Percentiles rank a stretch among this genome's conserved stretches.
Conservation (phyloP, 495 filamentous ascomycete genomes). For the Opeltia flavorubescens region DNA sequence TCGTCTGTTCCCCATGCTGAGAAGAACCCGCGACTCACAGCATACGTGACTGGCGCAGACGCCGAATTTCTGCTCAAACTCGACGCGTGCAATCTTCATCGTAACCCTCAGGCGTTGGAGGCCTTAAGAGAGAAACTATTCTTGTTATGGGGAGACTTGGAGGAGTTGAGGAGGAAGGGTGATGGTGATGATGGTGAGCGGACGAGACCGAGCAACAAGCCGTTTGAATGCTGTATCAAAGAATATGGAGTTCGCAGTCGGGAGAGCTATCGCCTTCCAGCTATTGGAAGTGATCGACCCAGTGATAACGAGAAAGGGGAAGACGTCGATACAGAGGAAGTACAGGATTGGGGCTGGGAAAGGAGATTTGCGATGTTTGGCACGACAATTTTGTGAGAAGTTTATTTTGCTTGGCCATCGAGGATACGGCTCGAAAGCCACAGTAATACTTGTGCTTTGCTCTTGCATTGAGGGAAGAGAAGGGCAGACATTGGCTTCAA, state of each 20-base stretch:
- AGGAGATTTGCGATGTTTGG: conserved; percentile 35
- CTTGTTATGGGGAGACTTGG: conserved; percentile 74
- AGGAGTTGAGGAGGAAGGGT: conserved; percentile 34
- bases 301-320: conserved; percentile 12
- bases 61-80: conserved; percentile 52
- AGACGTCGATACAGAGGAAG: conserved; percentile 11
- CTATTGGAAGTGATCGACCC: background rate
- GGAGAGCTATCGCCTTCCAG: too few relatives aligned
- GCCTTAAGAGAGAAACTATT: conserved; percentile 57
- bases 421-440: too few relatives aligned
- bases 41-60: conserved; percentile 49
- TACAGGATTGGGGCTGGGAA: conserved; percentile 29
- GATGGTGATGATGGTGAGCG: background rate
- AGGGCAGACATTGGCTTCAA: too few relatives aligned
- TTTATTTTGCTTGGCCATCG: background rate
- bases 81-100: conserved; percentile 52
- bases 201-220: conserved; percentile 1
- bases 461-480: background rate
- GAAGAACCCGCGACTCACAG: conserved; percentile 36
- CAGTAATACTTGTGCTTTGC: too few relatives aligned
- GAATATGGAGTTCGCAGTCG: conserved; percentile 37
- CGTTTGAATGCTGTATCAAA: conserved; percentile 29
- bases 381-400: conserved; percentile 26
- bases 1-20: conserved; percentile 13
- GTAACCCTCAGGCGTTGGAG: conserved; percentile 27